Evolutionary conservation across 208 protist species (phyloP).

Genomic region (Trypanosomatidae sp.): DNA sequence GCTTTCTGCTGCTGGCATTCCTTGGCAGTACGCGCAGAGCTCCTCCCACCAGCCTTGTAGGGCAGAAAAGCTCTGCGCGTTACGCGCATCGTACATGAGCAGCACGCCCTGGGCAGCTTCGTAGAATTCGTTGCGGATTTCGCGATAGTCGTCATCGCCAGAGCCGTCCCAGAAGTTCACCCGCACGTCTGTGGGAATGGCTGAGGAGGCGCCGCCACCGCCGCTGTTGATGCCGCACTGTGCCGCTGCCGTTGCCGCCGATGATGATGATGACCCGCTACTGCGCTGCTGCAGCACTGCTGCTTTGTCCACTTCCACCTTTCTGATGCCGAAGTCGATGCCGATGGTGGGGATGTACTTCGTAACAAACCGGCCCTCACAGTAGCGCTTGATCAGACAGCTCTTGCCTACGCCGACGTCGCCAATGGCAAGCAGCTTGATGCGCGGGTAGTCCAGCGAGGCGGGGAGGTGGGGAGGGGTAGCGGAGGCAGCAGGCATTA

Average conservation of each 20-base stretch:
- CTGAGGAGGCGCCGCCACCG: background rate
- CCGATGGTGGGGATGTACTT: slow-evolving; percentile 98
- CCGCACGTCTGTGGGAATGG: slow-evolving; percentile 45
- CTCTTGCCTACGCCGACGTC: slow-evolving; percentile 92
- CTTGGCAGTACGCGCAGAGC: slow-evolving; percentile 40
- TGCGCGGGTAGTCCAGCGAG: slow-evolving; percentile 52
- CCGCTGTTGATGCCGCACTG: background rate
- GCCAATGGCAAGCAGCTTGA: slow-evolving; percentile 93
- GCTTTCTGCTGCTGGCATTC: slow-evolving; percentile 7
- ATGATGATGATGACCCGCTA: background rate
- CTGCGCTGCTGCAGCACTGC: slow-evolving; percentile 11
- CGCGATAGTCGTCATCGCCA: slow-evolving; percentile 87
- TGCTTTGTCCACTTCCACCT: slow-evolving; percentile 45
- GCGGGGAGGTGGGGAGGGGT: slow-evolving; percentile 11
- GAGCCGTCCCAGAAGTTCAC: slow-evolving; percentile 97
- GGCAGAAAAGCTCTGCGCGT: slow-evolving; percentile 52
- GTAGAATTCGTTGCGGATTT: slow-evolving; percentile 98
- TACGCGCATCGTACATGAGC: slow-evolving; percentile 77
- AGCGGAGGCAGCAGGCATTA: background rate
- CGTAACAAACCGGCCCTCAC: slow-evolving; percentile 94
- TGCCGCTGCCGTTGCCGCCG: background rate
- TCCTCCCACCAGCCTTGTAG: slow-evolving; percentile 78
- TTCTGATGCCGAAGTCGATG: slow-evolving; percentile 97
- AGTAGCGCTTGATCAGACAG: slow-evolving; percentile 97
- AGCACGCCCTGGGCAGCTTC: slow-evolving; percentile 90